Evolutionary conservation across 2,329 filamentous ascomycete genomes (phyloP).

Genomic region (Phyllosticta ampelicida): DNA sequence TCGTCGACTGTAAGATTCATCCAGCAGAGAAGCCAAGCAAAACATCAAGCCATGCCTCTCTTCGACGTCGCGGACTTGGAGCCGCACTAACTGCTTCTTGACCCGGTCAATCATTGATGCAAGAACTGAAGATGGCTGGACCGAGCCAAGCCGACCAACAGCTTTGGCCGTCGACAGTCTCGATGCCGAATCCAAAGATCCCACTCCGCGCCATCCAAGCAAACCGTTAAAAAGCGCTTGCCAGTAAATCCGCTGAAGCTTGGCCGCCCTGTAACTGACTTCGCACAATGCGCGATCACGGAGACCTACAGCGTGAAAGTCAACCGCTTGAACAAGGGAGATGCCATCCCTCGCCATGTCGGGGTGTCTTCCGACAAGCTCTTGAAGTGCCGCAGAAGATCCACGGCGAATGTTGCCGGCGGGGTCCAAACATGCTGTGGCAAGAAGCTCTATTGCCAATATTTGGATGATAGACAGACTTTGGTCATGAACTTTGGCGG

Average conservation of each 20-base stretch:
- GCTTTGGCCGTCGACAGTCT: slow-evolving; percentile 61
- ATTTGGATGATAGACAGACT: slow-evolving; percentile 52
- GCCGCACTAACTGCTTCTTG: slow-evolving; percentile 32
- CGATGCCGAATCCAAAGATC: slow-evolving; percentile 63
- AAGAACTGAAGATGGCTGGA: slow-evolving; percentile 24
- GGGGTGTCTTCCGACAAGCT: slow-evolving; percentile 85
- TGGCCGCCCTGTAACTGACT: slow-evolving; percentile 58
- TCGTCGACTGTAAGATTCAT: slow-evolving; percentile 6
- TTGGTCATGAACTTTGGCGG: slow-evolving; percentile 26
- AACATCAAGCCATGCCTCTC: slow-evolving; percentile 58
- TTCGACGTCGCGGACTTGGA: slow-evolving; percentile 52
- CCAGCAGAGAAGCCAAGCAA: slow-evolving; percentile 45
- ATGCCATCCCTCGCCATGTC: slow-evolving; percentile 77
- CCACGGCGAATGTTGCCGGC: slow-evolving; percentile 89
- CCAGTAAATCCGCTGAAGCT: slow-evolving; percentile 55
- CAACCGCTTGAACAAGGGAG: slow-evolving; percentile 73
- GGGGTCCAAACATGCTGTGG: slow-evolving; percentile 74
- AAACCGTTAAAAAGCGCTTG: slow-evolving; percentile 58
- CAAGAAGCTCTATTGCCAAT: slow-evolving; percentile 69
- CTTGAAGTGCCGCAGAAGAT: slow-evolving; percentile 85
- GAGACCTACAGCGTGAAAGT: slow-evolving; percentile 89
- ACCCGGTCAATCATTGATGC: slow-evolving; percentile 33
- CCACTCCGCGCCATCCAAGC: slow-evolving; percentile 79
- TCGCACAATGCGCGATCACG: slow-evolving; percentile 70
- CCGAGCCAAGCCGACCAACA: slow-evolving; percentile 49